Percentiles rank a stretch among this genome's conserved stretches.
Evolutionary conservation across 345 rosid species (phyloP).

Genomic region (Dovyalis caffra): DNA sequence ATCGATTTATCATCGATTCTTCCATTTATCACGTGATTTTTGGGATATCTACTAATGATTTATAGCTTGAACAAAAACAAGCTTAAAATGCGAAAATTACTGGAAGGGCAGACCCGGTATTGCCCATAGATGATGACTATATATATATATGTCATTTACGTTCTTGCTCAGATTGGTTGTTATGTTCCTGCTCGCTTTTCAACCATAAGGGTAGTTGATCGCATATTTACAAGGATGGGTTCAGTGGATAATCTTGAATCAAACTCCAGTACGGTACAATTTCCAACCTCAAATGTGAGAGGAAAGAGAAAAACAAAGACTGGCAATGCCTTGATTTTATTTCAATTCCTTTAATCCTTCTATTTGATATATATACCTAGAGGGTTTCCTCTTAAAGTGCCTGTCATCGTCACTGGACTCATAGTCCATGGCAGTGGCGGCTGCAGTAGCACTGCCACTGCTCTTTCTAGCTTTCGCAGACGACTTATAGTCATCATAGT

Average conservation of each 20-base stretch:
- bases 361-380: slow-evolving; percentile 38
- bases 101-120: too few relatives aligned
- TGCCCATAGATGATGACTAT: too few relatives aligned
- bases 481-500: slow-evolving; percentile 40
- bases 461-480: slow-evolving; percentile 36
- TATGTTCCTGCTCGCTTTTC: slow-evolving; percentile 89
- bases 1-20: too few relatives aligned
- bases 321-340: too few relatives aligned
- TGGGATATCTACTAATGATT: too few relatives aligned
- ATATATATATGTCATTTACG: too few relatives aligned
- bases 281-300: neutral
- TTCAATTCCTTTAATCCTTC: too few relatives aligned
- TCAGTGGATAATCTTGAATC: slow-evolving; percentile 81
- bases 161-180: slow-evolving; percentile 96
- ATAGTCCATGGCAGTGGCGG: slow-evolving; percentile 49
- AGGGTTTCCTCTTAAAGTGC: slow-evolving; percentile 92
- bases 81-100: too few relatives aligned
- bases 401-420: slow-evolving; percentile 91
- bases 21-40: too few relatives aligned
- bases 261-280: slow-evolving; percentile 85
- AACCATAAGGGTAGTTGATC: slow-evolving; percentile 79
- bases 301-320: too few relatives aligned
- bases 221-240: slow-evolving; percentile 97
- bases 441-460: slow-evolving; percentile 24
- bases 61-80: too few relatives aligned